A percentile compares a stretch with the other conserved stretches of the same genome.
Evolutionary conservation across 176 grass and related monocot genomes (phyloP).

Genomic region (Thinopyrum elongatum): DNA sequence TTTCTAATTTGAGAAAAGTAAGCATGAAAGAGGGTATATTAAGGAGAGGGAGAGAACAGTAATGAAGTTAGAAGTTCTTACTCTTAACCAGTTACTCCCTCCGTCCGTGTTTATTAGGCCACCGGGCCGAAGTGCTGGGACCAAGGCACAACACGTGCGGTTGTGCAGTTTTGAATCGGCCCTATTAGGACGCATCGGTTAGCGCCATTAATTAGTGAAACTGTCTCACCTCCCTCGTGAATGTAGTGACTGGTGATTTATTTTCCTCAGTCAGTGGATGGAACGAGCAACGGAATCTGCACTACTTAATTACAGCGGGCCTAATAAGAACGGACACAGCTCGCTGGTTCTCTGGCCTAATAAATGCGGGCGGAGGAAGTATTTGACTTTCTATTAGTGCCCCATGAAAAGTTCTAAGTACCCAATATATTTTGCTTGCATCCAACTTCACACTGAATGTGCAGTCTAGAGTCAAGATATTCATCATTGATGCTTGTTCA

Average conservation of each 20-base stretch:
- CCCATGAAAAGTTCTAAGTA: not conserved
- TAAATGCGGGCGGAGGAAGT: not conserved
- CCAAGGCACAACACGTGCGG: not conserved
- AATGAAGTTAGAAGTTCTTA: constrained; percentile 3
- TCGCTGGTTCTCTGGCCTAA: not conserved
- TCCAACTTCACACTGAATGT: not conserved
- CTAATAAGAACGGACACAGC: not conserved
- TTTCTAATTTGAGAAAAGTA: not conserved
- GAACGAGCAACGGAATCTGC: not conserved
- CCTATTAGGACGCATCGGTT: not conserved
- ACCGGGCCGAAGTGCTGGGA: not conserved
- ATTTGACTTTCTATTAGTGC: too few relatives aligned
- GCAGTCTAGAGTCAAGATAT: not conserved
- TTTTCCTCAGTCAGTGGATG: not conserved
- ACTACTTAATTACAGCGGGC: not conserved
- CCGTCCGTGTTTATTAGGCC: not conserved
- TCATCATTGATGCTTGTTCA: not conserved
- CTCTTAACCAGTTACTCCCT: not conserved
- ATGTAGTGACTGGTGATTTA: not conserved
- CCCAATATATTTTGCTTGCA: not conserved
- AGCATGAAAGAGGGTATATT: not conserved
- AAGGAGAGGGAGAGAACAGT: not conserved
- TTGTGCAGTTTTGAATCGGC: not conserved
- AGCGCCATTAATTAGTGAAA: not conserved
- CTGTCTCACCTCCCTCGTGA: not conserved